Conservation (phyloP, 345 rosid genomes). For the Sonneratia alba region DNA sequence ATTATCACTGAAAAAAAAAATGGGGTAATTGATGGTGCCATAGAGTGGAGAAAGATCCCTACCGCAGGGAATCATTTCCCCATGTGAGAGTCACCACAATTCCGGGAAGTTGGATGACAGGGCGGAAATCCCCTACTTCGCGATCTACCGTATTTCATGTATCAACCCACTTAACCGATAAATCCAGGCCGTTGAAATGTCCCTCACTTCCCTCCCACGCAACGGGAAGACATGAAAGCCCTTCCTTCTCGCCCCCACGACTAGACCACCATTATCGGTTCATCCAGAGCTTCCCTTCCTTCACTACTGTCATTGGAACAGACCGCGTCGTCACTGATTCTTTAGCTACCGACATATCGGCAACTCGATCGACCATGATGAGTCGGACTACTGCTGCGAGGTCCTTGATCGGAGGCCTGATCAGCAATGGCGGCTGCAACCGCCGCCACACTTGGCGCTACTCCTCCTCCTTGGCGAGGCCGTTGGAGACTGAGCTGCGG, state of each 20-base stretch:
- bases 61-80: neutral
- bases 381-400: constrained; percentile 7
- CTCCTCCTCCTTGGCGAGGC: neutral
- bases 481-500: constrained; percentile 1
- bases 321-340: neutral
- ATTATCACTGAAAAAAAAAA: too few species aligned
- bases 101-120: neutral
- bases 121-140: neutral
- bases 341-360: neutral
- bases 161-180: neutral
- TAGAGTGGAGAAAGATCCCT: neutral
- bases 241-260: neutral
- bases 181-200: neutral
- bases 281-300: neutral
- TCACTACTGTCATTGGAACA: neutral
- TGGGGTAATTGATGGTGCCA: too few species aligned
- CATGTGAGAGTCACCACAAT: neutral
- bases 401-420: constrained; percentile 9
- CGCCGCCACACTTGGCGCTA: neutral
- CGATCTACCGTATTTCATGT: neutral
- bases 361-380: constrained; percentile 2
- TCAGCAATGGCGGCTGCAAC: constrained; percentile 1
- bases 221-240: neutral
- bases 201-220: neutral
- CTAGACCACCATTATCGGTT: neutral